phyloP scores from a whole-genome alignment of 2,329 filamentous ascomycete species.

The Aspergillus fructus region DNA sequence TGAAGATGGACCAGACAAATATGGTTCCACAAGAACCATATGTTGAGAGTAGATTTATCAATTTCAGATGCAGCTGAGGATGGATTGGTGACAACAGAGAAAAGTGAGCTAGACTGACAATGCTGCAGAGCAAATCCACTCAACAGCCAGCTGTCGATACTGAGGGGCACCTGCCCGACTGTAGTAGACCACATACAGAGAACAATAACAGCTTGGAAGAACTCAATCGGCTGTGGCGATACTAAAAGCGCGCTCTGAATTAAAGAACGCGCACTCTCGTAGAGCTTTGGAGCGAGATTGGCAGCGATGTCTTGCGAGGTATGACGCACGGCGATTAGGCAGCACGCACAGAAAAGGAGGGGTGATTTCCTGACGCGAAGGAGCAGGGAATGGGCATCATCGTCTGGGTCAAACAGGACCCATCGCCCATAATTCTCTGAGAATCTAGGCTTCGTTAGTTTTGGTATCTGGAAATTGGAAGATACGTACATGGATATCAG shows the following conservation, averaged over 20 bases:
- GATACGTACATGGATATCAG: constrained; percentile 3
- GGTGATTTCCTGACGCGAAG: constrained; percentile 37
- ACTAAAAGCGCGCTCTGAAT: constrained; percentile 31
- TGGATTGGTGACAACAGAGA: background rate
- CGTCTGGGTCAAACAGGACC: constrained; percentile 36
- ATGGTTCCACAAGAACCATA: constrained; percentile 46
- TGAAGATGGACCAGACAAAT: constrained; percentile 47
- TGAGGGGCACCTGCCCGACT: constrained; percentile 44
- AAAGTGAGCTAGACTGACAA: constrained; percentile 36
- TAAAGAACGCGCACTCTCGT: constrained; percentile 32
- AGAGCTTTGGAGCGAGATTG: constrained; percentile 39
- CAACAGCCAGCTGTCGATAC: constrained; percentile 48
- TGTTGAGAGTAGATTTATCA: constrained; percentile 24
- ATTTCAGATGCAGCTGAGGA: constrained; percentile 24
- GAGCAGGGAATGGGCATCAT: constrained; percentile 28
- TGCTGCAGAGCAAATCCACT: constrained; percentile 47
- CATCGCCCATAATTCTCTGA: constrained; percentile 45
- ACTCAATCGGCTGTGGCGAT: constrained; percentile 42
- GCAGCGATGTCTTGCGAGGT: constrained; percentile 39
- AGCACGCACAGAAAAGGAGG: constrained; percentile 40
- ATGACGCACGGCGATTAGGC: constrained; percentile 44
- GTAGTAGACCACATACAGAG: constrained; percentile 49
- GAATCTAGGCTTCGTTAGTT: constrained; percentile 26
- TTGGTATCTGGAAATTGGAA: background rate
- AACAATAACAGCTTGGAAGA: constrained; percentile 46